phyloP scores from a whole-genome alignment of 192 early-diverging fungal species.

The Linnemannia zychae region DNA sequence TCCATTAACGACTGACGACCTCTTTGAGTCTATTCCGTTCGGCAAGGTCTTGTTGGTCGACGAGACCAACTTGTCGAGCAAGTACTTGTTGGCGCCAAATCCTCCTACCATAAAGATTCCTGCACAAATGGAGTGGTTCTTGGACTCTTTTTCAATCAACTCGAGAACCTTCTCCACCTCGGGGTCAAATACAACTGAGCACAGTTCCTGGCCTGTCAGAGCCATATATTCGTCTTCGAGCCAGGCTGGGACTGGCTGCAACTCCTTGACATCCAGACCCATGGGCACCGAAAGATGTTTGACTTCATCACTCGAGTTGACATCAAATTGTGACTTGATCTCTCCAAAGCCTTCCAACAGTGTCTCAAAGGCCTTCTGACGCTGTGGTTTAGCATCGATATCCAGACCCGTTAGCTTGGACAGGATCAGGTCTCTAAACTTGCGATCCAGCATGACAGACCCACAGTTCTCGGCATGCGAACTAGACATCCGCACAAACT shows the following conservation, averaged over 20 bases:
- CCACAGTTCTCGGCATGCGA: conserved; percentile 54
- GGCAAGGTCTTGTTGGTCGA: conserved; percentile 12
- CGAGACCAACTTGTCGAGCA: conserved; percentile 33
- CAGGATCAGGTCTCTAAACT: conserved; percentile 30
- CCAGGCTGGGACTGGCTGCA: conserved; percentile 40
- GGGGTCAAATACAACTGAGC: conserved; percentile 63
- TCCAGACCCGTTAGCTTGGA: conserved; percentile 28
- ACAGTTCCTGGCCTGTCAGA: conserved; percentile 57
- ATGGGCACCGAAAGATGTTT: conserved; percentile 51
- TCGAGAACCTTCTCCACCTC: conserved; percentile 57
- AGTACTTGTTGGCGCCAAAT: conserved; percentile 64
- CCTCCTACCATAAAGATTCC: conserved; percentile 68
- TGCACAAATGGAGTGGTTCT: conserved; percentile 46
- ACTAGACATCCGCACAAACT: conserved; percentile 55
- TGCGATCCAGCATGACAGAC: conserved; percentile 46
- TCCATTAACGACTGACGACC: conserved; percentile 14
- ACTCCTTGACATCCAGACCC: conserved; percentile 53
- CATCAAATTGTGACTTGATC: conserved; percentile 56
- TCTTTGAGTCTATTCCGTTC: background rate
- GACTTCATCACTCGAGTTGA: conserved; percentile 37
- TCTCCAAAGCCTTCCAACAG: conserved; percentile 46
- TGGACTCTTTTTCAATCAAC: conserved; percentile 53
- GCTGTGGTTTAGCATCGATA: conserved; percentile 32
- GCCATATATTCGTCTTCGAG: conserved; percentile 59
- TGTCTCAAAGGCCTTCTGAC: conserved; percentile 52